phyloP scores from a whole-genome alignment of 148 eudicot genomes.

The Pouteria glomerata region DNA sequence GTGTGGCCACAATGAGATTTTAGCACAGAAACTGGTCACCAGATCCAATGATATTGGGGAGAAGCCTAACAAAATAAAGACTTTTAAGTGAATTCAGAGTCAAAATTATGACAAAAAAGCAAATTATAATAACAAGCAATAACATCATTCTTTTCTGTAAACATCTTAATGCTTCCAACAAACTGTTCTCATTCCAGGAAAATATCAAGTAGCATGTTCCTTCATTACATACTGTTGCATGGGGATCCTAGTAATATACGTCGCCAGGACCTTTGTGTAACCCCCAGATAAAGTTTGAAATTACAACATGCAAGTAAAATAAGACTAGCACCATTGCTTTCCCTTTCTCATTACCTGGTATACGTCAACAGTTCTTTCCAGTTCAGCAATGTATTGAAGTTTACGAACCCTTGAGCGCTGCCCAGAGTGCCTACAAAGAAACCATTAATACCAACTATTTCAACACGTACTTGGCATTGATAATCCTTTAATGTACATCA shows the following conservation, averaged over 20 bases:
- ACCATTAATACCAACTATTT: not conserved
- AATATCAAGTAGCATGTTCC: not conserved
- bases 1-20: not conserved
- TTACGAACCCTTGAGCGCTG: slow-evolving; percentile 74
- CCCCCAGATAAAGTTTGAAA: not conserved
- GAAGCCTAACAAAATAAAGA: not conserved
- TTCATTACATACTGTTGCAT: not conserved
- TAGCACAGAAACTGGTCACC: not conserved
- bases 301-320: not conserved
- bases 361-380: slow-evolving; percentile 58
- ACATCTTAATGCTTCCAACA: not conserved
- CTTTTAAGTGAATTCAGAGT: not conserved
- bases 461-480: not conserved
- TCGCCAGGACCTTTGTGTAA: not conserved
- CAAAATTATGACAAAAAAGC: not conserved
- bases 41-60: not conserved
- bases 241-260: too few species aligned
- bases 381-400: slow-evolving; percentile 71
- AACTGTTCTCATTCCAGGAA: not conserved
- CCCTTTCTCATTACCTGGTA: slow-evolving; percentile 45
- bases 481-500: not conserved
- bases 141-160: not conserved
- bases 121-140: not conserved
- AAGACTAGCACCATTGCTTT: not conserved
- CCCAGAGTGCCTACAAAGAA: slow-evolving; percentile 53